These are phyloP conservation scores for Fonsecaea monophora DNA, from an alignment of 2,329 filamentous ascomycete species.

Conservation along the genomic window DNA sequence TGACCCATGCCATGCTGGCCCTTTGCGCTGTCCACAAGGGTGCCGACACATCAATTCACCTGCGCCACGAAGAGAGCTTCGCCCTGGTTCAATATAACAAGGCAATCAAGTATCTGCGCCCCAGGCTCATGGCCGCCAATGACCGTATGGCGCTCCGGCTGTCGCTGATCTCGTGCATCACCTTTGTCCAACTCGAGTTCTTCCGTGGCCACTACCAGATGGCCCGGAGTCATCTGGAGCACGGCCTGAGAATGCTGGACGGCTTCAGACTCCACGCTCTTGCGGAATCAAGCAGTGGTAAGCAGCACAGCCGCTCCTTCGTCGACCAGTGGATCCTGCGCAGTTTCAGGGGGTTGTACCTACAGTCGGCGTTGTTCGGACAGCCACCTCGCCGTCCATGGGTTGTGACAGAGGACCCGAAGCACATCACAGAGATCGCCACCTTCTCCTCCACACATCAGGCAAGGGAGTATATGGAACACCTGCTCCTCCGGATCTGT, in stretches of 20 bases:
- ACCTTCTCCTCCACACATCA: constrained; percentile 3
- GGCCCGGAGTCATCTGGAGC: constrained; percentile 43
- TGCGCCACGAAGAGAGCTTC: constrained; percentile 35
- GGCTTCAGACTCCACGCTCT: background rate
- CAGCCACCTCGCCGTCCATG: constrained; percentile 26
- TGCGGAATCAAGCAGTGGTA: background rate
- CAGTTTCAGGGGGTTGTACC: constrained; percentile 41
- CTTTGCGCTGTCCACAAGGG: constrained; percentile 48
- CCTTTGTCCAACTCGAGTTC: constrained; percentile 53
- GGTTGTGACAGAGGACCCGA: background rate
- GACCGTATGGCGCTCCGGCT: constrained; percentile 45
- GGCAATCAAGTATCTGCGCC: constrained; percentile 48
- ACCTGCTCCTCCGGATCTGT: constrained; percentile 10
- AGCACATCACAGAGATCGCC: background rate
- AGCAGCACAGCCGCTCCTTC: background rate
- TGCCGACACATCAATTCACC: constrained; percentile 18
- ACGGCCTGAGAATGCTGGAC: constrained; percentile 44
- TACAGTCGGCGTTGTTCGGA: constrained; percentile 43
- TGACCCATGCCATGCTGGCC: constrained; percentile 53
- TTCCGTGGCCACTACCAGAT: constrained; percentile 46
- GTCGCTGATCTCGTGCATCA: constrained; percentile 51
- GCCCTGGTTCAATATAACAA: constrained; percentile 52
- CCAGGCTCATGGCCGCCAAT: constrained; percentile 37
- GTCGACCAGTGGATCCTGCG: constrained; percentile 37
- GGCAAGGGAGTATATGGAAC: constrained; percentile 18